Evolutionary conservation across 1,284 basidiomycete species (phyloP).

Genomic region (Tylopilus orsonianus): DNA sequence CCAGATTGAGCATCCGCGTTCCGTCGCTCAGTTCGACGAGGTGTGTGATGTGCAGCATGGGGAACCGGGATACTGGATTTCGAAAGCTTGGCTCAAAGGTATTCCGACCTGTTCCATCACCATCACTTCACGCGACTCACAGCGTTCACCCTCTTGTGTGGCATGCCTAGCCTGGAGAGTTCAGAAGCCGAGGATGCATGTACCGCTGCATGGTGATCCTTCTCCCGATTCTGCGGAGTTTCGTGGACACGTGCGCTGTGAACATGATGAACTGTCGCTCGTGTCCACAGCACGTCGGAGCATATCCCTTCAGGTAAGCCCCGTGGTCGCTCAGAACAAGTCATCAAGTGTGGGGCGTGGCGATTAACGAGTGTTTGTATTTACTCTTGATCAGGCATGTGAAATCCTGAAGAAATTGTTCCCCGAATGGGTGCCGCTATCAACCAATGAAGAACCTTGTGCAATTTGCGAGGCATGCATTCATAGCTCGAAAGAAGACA

Average conservation of each 20-base stretch:
- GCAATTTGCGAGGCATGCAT: slow-evolving; percentile 55
- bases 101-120: slow-evolving; percentile 11
- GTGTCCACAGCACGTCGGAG: slow-evolving; percentile 54
- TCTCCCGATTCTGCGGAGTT: slow-evolving; percentile 61
- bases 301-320: slow-evolving; percentile 57
- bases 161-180: slow-evolving; percentile 63
- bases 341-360: slow-evolving; percentile 14
- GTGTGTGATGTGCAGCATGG: slow-evolving; percentile 45
- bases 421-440: slow-evolving; percentile 60
- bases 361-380: slow-evolving; percentile 17
- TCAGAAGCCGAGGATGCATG: slow-evolving; percentile 73
- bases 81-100: slow-evolving; percentile 78
- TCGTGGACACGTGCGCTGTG: slow-evolving; percentile 60
- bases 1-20: slow-evolving; percentile 58
- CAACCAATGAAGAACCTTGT: slow-evolving; percentile 54
- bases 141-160: slow-evolving; percentile 11
- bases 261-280: slow-evolving; percentile 60
- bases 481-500: slow-evolving; percentile 58
- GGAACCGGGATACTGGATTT: slow-evolving; percentile 65
- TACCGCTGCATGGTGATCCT: slow-evolving; percentile 52
- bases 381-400: slow-evolving; percentile 46
- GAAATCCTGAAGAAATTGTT: slow-evolving; percentile 56
- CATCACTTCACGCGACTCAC: slow-evolving; percentile 15
- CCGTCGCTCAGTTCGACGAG: slow-evolving; percentile 57
- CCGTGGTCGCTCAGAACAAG: slow-evolving; percentile 8